Base-by-base conservation (phyloP, 257 asterid species). In the Jasminum sambac region DNA sequence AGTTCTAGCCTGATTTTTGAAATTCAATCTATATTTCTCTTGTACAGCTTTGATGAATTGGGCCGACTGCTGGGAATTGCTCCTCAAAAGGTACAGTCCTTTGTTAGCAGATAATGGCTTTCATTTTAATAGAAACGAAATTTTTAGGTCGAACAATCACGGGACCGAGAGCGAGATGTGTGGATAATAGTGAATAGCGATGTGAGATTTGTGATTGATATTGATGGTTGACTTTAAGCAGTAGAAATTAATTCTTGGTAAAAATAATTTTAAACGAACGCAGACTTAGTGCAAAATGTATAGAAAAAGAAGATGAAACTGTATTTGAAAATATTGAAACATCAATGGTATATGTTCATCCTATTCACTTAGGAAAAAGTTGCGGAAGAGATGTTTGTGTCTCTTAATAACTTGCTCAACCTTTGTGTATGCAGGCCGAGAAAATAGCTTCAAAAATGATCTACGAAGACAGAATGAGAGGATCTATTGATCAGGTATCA, bases 371-470 rank as follows among this genome's bases (percentile, higher is more conserved):
- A 4, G 6, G 10, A 14, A 55, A 55, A 19, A 6, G 62, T 21
- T 21, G 13, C 12, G 34, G 9, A 11, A 11, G 36, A 23, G 36
- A 30, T 55, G 8, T 23, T 19, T 55, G n/a, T 34, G 7, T 11
- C 34, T 55, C 36, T 55, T 21, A 55, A 55, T 14, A 9, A 55
- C 62, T 21, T 23, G 11, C 26, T 55, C 62, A 9, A 13, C 8
- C 7, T 71, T 59, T 70, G 55, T 72, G 76, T 70, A 48, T 72
- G 76, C 87, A 95, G 99, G 99, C 98, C 74, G 98, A 95, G 84
- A 91, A 95, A 81, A 89, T 95, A 81, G 99, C 99, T 71, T 95
- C 99, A 66, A 89, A 88, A 84, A 95, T 91, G 99, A 89, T 95
- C 7, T 87, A 72, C 39, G 99, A 95, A 86, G 99, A 95, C 82